These are phyloP conservation scores for Phialophora macrospora DNA, from an alignment of 2,329 filamentous ascomycete species.

Conservation along the genomic window DNA sequence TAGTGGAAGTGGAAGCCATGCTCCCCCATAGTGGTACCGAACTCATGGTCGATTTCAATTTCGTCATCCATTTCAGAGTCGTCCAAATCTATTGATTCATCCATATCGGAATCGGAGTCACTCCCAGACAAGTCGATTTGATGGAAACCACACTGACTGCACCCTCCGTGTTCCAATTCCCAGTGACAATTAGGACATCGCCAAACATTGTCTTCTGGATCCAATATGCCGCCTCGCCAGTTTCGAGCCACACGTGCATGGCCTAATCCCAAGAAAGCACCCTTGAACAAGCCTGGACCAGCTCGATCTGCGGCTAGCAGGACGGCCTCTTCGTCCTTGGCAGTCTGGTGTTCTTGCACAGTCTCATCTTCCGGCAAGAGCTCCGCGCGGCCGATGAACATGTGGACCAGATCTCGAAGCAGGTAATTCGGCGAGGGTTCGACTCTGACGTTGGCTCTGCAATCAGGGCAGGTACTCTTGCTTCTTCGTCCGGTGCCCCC, in stretches of 20 bases:
- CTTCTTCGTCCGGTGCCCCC: conserved; percentile 45
- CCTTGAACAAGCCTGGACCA: conserved; percentile 67
- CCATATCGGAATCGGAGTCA: conserved; percentile 26
- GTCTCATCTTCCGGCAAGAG: conserved; percentile 68
- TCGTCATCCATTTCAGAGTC: conserved; percentile 32
- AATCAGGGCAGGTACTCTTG: conserved; percentile 70
- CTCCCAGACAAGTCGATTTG: conserved; percentile 44
- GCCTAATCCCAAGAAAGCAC: conserved; percentile 55
- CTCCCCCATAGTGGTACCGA: conserved; percentile 18
- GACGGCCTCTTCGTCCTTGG: conserved; percentile 64
- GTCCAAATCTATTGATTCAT: conserved; percentile 12
- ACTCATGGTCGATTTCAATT: conserved; percentile 28
- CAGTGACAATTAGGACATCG: conserved; percentile 67
- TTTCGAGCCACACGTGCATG: conserved; percentile 31
- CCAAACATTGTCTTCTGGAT: conserved; percentile 64
- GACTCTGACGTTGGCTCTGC: conserved; percentile 62
- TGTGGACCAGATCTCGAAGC: conserved; percentile 67
- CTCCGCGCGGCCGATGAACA: conserved; percentile 65
- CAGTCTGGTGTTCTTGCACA: conserved; percentile 62
- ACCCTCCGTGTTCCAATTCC: conserved; percentile 67
- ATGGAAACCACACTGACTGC: conserved; percentile 58
- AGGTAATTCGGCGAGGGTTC: conserved; percentile 69
- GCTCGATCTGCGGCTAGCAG: conserved; percentile 65
- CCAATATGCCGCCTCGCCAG: conserved; percentile 49
- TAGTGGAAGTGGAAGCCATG: conserved; percentile 8